Evolutionary conservation across 106 monocot species (phyloP), one percentile per base, ranked within the genome.

Genomic region (Dioscorea zingiberensis): DNA sequence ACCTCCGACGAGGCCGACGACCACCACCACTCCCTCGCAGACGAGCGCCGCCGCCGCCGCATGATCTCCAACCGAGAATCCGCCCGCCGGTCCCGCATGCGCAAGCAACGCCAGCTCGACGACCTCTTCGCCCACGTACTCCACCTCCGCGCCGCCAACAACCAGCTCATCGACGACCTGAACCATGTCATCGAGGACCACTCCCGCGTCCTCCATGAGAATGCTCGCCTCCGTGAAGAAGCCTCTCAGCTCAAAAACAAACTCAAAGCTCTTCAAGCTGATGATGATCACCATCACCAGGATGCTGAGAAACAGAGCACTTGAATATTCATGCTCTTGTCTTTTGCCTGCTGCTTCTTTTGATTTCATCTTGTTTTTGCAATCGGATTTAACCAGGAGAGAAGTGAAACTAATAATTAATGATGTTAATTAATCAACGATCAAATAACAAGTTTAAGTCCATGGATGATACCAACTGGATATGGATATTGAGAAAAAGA

Each of bases 51-150:
- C 63, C 75, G 65, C 63, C 68, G 94, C 27, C 61, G 94, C 62
- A 87, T 91, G 94, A 73, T 94, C 59, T 94, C 94, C 1, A 94
- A 94, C 62, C 48, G 94, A 13, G 94, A 94, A 71, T 94, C 90
- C 7, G 94, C 94, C 7, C 77, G 87, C 16, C 65, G 90, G 65
- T 94, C 94, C 27, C 82, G 94, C 54, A 85, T 94, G 80, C 73
- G 94, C 44, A 94, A 94, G 71, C 91, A 91, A 80, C 77, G 71
- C 76, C 94, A 94, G 23, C 71, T 94, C n/a, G 85, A 78, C 16
- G 85, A 87, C 69, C 87, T 94, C 30, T 65, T 73, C 55, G 72
- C 70, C 13, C 94, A 85, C 32, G 94, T 91, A 2, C 14, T 49
- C 13, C 63, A 71, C 27, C 84, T 94, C 16, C 75, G 84, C 2